Conservation (phyloP, 345 rosid species). For the Populus deltoides region DNA sequence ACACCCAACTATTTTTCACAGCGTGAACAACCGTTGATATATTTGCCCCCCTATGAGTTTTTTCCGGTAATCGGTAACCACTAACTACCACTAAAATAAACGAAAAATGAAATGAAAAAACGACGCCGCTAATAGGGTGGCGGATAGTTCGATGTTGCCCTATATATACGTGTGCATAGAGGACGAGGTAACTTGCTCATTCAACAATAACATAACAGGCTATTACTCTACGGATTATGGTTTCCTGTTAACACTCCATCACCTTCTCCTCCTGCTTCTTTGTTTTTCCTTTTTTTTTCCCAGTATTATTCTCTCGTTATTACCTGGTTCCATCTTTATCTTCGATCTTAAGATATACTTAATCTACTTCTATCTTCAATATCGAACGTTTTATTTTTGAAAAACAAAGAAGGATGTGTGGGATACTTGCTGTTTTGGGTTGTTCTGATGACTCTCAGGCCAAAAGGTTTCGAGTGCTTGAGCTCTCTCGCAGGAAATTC, state of each 20-base stretch:
- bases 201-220: neutral
- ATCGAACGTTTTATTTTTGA: neutral
- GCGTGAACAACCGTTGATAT: neutral
- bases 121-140: slow-evolving; percentile 13
- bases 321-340: neutral
- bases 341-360: neutral
- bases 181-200: neutral
- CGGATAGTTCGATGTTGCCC: neutral
- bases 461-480: slow-evolving; percentile 90
- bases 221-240: slow-evolving; percentile 9
- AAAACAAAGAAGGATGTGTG: slow-evolving; percentile 56
- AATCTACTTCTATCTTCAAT: neutral
- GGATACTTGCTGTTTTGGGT: slow-evolving; percentile 90
- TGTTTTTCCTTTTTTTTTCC: neutral
- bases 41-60: too few relatives aligned
- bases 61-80: neutral
- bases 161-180: slow-evolving; percentile 31
- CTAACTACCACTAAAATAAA: neutral
- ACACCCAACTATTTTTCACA: neutral
- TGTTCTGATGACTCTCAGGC: slow-evolving; percentile 93
- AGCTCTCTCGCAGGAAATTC: slow-evolving; percentile 94
- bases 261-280: slow-evolving; percentile 7
- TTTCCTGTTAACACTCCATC: slow-evolving; percentile 11
- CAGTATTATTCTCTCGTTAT: neutral
- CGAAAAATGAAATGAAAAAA: slow-evolving; percentile 2